These are phyloP conservation scores for Naegleria lovaniensis DNA, from an alignment of 208 protist species.

Conservation along the genomic window DNA sequence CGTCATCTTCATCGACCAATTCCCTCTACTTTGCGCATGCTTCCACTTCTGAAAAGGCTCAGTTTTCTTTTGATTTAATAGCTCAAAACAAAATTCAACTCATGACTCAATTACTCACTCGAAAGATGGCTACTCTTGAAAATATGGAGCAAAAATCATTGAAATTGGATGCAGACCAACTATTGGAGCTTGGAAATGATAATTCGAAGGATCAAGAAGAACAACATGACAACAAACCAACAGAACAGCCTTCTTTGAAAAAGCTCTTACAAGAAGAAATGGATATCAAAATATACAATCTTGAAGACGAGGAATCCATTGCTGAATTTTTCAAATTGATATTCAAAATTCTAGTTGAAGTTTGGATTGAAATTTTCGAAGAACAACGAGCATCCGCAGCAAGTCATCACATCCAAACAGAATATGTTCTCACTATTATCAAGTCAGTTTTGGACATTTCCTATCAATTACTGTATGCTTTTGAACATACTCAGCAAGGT, in stretches of 20 bases:
- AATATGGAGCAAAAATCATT: neutral
- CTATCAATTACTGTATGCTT: constrained; percentile 4
- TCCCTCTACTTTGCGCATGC: neutral
- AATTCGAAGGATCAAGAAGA: neutral
- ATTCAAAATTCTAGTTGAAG: neutral
- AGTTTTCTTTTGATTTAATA: neutral
- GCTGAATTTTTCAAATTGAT: neutral
- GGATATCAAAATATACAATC: neutral
- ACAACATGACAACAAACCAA: neutral
- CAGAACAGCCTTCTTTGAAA: neutral
- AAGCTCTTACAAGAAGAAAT: neutral
- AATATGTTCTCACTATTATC: neutral
- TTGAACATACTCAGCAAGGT: neutral
- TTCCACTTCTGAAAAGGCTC: neutral
- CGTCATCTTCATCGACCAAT: neutral
- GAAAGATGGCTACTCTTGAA: neutral
- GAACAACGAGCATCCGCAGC: neutral
- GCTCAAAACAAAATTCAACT: neutral
- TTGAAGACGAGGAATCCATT: neutral
- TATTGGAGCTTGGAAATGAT: neutral
- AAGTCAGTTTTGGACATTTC: neutral
- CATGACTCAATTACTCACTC: neutral
- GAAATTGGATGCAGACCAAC: neutral
- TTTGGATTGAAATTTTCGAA: constrained; percentile 10
- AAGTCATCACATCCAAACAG: neutral